These are phyloP conservation scores for peach (Prunus persica) DNA, from an alignment of 306 rosid species.

Conservation along the genomic window DNA sequence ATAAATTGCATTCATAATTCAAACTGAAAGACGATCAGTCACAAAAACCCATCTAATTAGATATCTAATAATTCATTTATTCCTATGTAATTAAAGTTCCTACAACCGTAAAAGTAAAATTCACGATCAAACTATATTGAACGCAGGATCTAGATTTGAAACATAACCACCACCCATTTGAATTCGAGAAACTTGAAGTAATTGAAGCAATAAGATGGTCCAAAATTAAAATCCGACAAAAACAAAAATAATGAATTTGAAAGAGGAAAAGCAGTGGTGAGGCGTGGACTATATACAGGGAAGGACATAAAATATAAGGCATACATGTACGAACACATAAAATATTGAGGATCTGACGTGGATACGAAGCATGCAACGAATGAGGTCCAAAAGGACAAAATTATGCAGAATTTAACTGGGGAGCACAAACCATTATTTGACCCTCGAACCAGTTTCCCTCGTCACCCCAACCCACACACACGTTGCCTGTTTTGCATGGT, in stretches of 20 bases:
- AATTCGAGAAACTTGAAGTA: not conserved
- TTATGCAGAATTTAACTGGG: not conserved
- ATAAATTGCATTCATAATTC: no score
- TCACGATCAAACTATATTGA: not conserved
- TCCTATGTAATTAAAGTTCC: no score
- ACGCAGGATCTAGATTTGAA: not conserved
- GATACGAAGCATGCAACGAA: slow-evolving; percentile 41
- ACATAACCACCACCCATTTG: no score
- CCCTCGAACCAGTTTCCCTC: slow-evolving; percentile 22
- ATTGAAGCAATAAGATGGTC: not conserved
- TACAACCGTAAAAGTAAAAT: no score
- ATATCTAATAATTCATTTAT: no score
- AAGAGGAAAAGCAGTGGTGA: not conserved
- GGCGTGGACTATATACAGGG: not conserved
- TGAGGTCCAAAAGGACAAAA: slow-evolving; percentile 33
- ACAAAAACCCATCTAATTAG: no score
- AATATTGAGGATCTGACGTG: slow-evolving; percentile 29
- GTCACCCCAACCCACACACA: slow-evolving; percentile 4
- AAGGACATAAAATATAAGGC: no score
- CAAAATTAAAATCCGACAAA: not conserved
- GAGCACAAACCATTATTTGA: not conserved
- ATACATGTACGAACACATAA: not conserved
- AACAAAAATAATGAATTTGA: not conserved
- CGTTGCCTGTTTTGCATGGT: slow-evolving; percentile 1
- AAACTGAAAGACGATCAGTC: rapidly evolving